Evolutionary conservation across 2,329 filamentous ascomycete genomes (phyloP).

Genomic region (Beauveria australis): DNA sequence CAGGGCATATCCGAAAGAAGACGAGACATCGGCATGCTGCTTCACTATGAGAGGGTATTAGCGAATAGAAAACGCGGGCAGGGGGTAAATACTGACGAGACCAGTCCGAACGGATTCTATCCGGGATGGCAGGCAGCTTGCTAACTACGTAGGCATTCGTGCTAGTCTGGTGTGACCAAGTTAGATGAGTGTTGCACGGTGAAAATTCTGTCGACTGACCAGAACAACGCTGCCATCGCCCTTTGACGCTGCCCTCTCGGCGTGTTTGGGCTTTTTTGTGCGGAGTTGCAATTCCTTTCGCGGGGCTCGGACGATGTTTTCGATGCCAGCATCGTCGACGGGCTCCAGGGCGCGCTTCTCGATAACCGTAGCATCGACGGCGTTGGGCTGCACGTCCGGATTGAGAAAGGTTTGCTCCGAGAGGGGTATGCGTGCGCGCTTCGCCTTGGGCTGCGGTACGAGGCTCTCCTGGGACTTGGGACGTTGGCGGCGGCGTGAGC

Average conservation of each 20-base stretch:
- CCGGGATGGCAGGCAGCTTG: slow-evolving; percentile 74
- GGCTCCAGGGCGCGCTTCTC: slow-evolving; percentile 39
- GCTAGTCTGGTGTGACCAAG: slow-evolving; percentile 51
- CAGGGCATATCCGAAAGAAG: slow-evolving; percentile 64
- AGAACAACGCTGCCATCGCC: slow-evolving; percentile 60
- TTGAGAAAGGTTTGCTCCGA: slow-evolving; percentile 49
- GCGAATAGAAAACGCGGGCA: not conserved
- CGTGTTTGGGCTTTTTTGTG: slow-evolving; percentile 54
- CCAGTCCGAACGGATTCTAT: slow-evolving; percentile 60
- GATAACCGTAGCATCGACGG: slow-evolving; percentile 43
- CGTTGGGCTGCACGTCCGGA: slow-evolving; percentile 43
- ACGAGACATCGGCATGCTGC: slow-evolving; percentile 59
- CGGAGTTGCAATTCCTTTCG: slow-evolving; percentile 51
- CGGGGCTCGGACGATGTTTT: slow-evolving; percentile 30
- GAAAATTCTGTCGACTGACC: slow-evolving; percentile 35
- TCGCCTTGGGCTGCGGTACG: slow-evolving; percentile 52
- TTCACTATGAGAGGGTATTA: slow-evolving; percentile 35
- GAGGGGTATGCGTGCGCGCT: slow-evolving; percentile 51
- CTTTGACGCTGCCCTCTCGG: slow-evolving; percentile 52
- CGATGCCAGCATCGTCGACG: slow-evolving; percentile 37
- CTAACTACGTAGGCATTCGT: slow-evolving; percentile 80
- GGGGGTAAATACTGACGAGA: slow-evolving; percentile 43
- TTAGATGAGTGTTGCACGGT: slow-evolving; percentile 13
- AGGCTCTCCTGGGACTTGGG: slow-evolving; percentile 48
- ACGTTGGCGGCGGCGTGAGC: slow-evolving; percentile 54